Base-by-base conservation (phyloP, 2,329 filamentous ascomycete species). In the Colletotrichum sp. region DNA sequence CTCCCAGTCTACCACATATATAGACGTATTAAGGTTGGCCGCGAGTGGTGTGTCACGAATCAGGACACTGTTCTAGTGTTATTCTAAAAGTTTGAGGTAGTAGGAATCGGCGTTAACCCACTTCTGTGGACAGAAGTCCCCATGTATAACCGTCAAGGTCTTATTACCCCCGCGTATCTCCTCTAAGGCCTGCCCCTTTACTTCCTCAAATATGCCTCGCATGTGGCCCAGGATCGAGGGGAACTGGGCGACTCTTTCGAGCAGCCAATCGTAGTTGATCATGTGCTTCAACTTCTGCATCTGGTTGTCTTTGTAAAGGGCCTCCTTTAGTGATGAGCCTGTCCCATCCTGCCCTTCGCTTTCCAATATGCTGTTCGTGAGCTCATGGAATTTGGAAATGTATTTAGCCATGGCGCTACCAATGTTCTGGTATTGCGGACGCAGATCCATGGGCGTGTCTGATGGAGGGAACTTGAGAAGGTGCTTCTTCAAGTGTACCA, bases 121-220 rank as follows among this genome's bases (percentile, higher is more conserved):
- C 85, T 93, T 93, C 69, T 90, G 91, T 2, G 90, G 89, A 90
- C 91, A 92, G 70, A 92, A 92, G 77, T 93, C 90, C 0, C 91
- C 91, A 78, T 93, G 91, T n/a, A 92, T 87, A 66, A 82, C 80
- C 26, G 57, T 21, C 28, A 34, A 61, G 15, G 28, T 28, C 10
- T 30, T 3, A 61, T 34, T 13, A n/a, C 7, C 24, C 5, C 28
- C 18, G 24, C 24, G 57, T 30, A 34, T 28, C 18, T 61, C 28
- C 7, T 21, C 57, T n/a, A 30, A 12, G 28, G 28, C 57, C 28
- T 30, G 57, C 26, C 24, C 15, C 21, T 67, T 67, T 5, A 67
- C 48, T 34, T 67, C 26, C 8, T 30, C n/a, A 13, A 78, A 79
- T 58, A 85, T 80, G 34, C 78, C 79, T 48, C 36, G 82, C 81